Evolutionary conservation across 441 rosid genomes (phyloP).

Genomic region (Populus tomentosa): DNA sequence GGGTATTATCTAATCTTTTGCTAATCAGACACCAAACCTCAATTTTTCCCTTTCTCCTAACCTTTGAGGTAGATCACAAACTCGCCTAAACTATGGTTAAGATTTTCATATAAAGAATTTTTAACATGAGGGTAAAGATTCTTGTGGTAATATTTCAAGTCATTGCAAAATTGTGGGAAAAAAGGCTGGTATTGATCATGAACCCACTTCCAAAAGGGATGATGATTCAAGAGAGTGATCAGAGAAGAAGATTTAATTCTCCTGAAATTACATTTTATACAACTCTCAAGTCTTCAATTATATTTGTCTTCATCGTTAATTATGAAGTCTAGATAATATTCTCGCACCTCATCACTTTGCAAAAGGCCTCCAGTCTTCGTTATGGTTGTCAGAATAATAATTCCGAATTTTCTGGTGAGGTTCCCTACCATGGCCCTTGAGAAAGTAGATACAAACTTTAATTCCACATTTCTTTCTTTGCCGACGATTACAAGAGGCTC

Average conservation of each 20-base stretch:
- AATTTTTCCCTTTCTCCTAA: no score
- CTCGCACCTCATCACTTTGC: no score
- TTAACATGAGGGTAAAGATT: no score
- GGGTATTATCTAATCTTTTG: no score
- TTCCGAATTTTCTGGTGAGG: not conserved
- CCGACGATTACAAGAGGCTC: not conserved
- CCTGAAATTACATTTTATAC: not conserved
- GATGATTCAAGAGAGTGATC: not conserved
- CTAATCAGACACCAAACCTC: no score
- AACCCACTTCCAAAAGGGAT: slow-evolving; percentile 2
- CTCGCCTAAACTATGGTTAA: no score
- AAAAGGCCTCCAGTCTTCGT: no score
- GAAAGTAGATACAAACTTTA: not conserved
- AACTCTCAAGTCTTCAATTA: not conserved
- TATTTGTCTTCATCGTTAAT: not conserved
- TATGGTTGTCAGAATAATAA: not conserved
- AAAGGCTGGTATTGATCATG: not conserved
- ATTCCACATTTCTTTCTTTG: not conserved
- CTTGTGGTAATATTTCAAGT: no score
- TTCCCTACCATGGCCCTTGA: not conserved
- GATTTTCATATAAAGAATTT: no score
- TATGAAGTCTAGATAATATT: no score
- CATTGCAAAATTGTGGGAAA: no score
- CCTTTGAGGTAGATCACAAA: no score
- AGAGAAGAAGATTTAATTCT: slow-evolving; percentile 6